Evolutionary conservation across 257 asterid genomes (phyloP).

Genomic region (Capsicum pubescens): DNA sequence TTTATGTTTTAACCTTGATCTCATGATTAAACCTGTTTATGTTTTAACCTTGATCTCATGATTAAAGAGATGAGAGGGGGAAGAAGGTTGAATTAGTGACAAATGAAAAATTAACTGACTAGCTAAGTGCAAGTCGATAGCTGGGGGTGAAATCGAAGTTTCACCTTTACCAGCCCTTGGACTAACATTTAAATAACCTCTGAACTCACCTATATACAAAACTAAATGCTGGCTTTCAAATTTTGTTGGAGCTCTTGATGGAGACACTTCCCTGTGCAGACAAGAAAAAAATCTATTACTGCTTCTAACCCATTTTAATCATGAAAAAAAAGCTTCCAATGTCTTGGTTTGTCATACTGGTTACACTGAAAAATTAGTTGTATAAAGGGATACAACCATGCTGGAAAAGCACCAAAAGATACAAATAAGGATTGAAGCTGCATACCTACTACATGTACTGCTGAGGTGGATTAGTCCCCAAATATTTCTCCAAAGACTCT

Average conservation of each 20-base stretch:
- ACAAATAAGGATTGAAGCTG: background rate
- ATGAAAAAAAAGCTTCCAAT: background rate
- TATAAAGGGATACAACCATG: constrained; percentile 25
- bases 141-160: background rate
- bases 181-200: background rate
- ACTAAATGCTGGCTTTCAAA: constrained; percentile 8
- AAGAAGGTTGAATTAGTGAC: constrained; percentile 5
- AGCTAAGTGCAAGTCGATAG: background rate
- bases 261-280: constrained; percentile 18
- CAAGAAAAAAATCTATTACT: background rate
- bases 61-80: background rate
- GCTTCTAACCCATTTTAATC: background rate
- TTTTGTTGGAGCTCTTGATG: constrained; percentile 25
- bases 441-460: constrained; percentile 47
- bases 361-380: background rate
- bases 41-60: background rate
- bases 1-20: background rate
- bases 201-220: constrained; percentile 24
- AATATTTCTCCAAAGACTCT: constrained; percentile 87
- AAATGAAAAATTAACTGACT: constrained; percentile 11
- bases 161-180: background rate
- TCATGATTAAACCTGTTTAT: background rate
- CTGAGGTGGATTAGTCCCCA: constrained; percentile 63
- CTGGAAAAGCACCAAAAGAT: constrained; percentile 23
- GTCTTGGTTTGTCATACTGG: background rate